Evolutionary conservation across 1,139 yeast genomes (phyloP), one percentile per base, ranked within the genome.

Genomic region (Kodamaea anthophila): DNA sequence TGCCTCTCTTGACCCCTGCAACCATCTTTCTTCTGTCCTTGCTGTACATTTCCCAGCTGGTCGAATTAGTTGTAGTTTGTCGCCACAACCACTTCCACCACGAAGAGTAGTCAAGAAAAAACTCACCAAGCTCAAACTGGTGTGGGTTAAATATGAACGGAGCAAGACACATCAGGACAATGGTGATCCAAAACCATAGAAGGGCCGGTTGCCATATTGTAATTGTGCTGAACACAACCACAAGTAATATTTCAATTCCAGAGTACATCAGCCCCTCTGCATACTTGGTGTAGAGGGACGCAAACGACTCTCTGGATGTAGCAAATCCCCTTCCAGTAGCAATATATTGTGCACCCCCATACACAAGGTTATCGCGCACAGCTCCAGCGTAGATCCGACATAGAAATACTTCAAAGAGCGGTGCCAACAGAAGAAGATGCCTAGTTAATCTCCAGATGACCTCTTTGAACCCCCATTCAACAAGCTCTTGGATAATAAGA

Each of bases 291-390:
- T 77, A 86, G 4, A 86, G 58, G 2, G 55, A 50, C 5, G 74
- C 53, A 44, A 85, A 83, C 3, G 79, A 66, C 4, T 69, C 52
- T 40, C 96, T 60, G 0, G 78, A 58, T 7, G 82, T 83, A 1
- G 95, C 93, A 58, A 85, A 79, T 0, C 93, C 93, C 47, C 96
- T 55, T 0, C 95, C 95, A 0, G 95, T 84, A 1, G 93, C 73
- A 32, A 86, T 77, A 47, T 86, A 86, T 40, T 68, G 66, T 0
- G 96, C 96, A 20, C 93, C 93, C 1, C 95, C 96, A 49, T 81
- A 70, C 0, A 81, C 67, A 21, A 86, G 58, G 50, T 85, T 87
- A 28, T 73, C 74, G 18, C 73, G 56, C 39, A 86, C 62, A 0
- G 94, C 69, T 37, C 74, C 74, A 0, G 94, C 79, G 52, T 86